phyloP scores from a whole-genome alignment of 2,329 filamentous ascomycete species.

The Fusarium solani-melongenae region DNA sequence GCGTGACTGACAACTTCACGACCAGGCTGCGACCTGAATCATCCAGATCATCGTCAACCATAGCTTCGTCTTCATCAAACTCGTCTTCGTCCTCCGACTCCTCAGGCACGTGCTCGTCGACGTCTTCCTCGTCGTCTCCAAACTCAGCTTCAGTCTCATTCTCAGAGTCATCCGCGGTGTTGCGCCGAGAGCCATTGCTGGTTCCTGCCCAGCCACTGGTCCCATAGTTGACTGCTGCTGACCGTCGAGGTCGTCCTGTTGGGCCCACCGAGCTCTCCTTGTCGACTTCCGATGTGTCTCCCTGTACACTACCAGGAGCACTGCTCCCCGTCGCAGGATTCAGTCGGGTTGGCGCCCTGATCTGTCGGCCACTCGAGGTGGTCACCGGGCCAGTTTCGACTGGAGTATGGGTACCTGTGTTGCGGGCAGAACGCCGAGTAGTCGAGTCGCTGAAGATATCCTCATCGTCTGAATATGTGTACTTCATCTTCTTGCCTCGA shows the following conservation, averaged over 20 bases:
- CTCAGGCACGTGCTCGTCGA: conserved; percentile 72
- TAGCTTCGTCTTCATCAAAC: conserved; percentile 66
- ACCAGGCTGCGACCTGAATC: conserved; percentile 71
- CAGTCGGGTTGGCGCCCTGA: conserved; percentile 74
- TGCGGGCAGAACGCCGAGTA: conserved; percentile 75
- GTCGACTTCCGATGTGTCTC: conserved; percentile 54
- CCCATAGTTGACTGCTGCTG: conserved; percentile 61
- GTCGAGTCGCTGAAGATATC: conserved; percentile 76
- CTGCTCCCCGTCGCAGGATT: conserved; percentile 70
- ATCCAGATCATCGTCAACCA: conserved; percentile 64
- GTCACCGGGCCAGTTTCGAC: conserved; percentile 72
- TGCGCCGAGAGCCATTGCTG: conserved; percentile 48
- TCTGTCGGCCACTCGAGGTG: conserved; percentile 89
- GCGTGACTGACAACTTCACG: conserved; percentile 74
- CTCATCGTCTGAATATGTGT: conserved; percentile 94
- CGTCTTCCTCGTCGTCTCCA: conserved; percentile 79
- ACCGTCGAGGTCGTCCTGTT: conserved; percentile 62
- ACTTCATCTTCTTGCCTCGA: conserved; percentile 94
- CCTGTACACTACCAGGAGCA: conserved; percentile 58
- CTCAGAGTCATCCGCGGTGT: conserved; percentile 66
- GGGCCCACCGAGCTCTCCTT: conserved; percentile 55
- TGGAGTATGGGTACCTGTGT: conserved; percentile 79
- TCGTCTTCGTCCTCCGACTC: conserved; percentile 70
- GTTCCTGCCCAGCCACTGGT: conserved; percentile 59
- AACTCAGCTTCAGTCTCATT: conserved; percentile 81